Evolutionary conservation across 225 moss, liverwort and hornwort species (phyloP).

Genomic region (Sphagnum tenellum): DNA sequence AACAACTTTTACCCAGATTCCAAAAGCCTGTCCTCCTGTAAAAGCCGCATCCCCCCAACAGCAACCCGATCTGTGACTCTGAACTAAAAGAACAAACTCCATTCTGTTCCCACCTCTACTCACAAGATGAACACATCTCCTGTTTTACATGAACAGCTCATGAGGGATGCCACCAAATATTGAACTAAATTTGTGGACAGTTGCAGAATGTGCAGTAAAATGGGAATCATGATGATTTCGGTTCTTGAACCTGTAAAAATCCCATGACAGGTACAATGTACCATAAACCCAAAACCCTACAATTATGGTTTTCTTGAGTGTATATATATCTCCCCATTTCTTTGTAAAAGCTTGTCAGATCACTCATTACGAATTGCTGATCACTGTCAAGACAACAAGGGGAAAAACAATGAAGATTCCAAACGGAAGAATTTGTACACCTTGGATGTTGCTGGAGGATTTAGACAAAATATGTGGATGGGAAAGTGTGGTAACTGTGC

Average conservation of each 20-base stretch:
- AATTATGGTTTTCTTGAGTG: too few species aligned
- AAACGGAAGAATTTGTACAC: conserved; percentile 12
- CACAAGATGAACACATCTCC: conserved; percentile 38
- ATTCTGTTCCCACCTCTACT: conserved; percentile 25
- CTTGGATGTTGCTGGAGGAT: conserved; percentile 18
- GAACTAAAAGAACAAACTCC: conserved; percentile 54
- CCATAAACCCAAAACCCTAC: too few species aligned
- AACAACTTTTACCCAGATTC: conserved; percentile 33
- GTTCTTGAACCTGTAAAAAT: too few species aligned
- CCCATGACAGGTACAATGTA: too few species aligned
- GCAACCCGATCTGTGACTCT: conserved; percentile 50
- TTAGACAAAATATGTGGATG: conserved; percentile 24
- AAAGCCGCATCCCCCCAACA: conserved; percentile 62
- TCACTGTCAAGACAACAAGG: too few species aligned
- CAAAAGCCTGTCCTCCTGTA: conserved; percentile 16
- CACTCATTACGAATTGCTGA: too few species aligned
- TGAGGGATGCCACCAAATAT: neutral
- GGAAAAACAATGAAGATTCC: neutral
- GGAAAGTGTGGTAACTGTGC: conserved; percentile 67
- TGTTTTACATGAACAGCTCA: conserved; percentile 2
- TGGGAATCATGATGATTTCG: neutral
- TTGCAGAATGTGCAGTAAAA: neutral
- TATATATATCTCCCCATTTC: too few species aligned
- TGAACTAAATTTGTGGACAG: conserved; percentile 9
- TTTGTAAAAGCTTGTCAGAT: too few species aligned